A percentile compares a stretch with the other conserved stretches of the same genome.
These are phyloP conservation scores for Hebeloma cylindrosporum DNA, from an alignment of 768 basidiomycete species.

Conservation along the genomic window DNA sequence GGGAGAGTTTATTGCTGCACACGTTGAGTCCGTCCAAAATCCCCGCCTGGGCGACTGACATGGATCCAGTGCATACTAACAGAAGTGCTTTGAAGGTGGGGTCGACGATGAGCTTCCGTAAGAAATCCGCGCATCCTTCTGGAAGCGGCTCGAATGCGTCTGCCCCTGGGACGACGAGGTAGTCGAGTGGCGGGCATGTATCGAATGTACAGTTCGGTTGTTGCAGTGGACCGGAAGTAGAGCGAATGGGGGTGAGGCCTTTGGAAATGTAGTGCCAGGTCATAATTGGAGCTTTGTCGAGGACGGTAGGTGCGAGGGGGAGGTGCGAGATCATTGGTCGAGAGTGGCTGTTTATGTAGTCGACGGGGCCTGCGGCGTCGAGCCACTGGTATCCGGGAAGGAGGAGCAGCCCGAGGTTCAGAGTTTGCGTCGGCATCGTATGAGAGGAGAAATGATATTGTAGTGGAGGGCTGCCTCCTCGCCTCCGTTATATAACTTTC, in stretches of 20 bases:
- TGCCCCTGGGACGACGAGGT: slow-evolving; percentile 27
- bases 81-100: slow-evolving; percentile 23
- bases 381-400: slow-evolving; percentile 26
- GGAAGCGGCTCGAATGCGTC: slow-evolving; percentile 14
- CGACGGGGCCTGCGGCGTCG: slow-evolving; percentile 26
- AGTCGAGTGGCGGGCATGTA: slow-evolving; percentile 22
- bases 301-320: slow-evolving; percentile 5
- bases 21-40: slow-evolving; percentile 26
- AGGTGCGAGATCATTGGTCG: slow-evolving; percentile 1
- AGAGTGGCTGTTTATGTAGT: slow-evolving; percentile 26
- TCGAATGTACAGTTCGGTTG: slow-evolving; percentile 23
- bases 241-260: slow-evolving; percentile 15
- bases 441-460: no score
- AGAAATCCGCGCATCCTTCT: slow-evolving; percentile 16
- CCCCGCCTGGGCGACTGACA: slow-evolving; percentile 22
- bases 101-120: slow-evolving; percentile 16
- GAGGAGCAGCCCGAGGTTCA: slow-evolving; percentile 24
- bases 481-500: no score
- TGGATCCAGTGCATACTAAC: slow-evolving; percentile 26
- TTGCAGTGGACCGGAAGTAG: slow-evolving; percentile 20
- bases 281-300: slow-evolving; percentile 21
- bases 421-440: slow-evolving; percentile 4
- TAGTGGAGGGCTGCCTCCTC: no score
- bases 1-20: slow-evolving; percentile 22
- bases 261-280: slow-evolving; percentile 27